Conservation (phyloP, 1,139 yeast genomes). For the Yamadazyma spencermartinsiae region DNA sequence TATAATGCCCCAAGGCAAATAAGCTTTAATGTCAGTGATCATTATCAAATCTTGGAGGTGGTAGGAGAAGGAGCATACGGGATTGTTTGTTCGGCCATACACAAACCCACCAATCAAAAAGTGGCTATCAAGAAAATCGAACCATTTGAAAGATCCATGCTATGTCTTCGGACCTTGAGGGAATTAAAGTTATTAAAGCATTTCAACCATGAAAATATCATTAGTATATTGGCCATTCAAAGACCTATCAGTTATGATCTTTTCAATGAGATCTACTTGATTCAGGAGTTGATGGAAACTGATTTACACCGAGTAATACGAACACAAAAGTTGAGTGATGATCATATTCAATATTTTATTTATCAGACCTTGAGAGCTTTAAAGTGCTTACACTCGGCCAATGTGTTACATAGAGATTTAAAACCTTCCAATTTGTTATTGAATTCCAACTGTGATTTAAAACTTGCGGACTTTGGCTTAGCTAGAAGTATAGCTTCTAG, state of each 20-base stretch:
- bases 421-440: constrained; percentile 87
- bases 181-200: constrained; percentile 87
- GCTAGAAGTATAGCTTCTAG: constrained; percentile 56
- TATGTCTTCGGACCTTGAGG: constrained; percentile 84
- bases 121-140: constrained; percentile 95
- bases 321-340: constrained; percentile 83
- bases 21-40: constrained; percentile 84
- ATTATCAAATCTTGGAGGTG: constrained; percentile 79
- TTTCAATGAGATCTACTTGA: constrained; percentile 84
- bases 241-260: constrained; percentile 74
- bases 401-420: constrained; percentile 88
- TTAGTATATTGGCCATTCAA: constrained; percentile 87
- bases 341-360: constrained; percentile 89
- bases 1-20: constrained; percentile 43
- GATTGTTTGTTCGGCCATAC: constrained; percentile 88
- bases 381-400: constrained; percentile 87
- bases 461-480: constrained; percentile 92
- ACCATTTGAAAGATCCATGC: constrained; percentile 91
- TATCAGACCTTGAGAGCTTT: constrained; percentile 90
- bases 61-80: constrained; percentile 99
- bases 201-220: constrained; percentile 88
- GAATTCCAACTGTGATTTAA: constrained; percentile 91
- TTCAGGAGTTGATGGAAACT: constrained; percentile 96
- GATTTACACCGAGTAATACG: constrained; percentile 89
- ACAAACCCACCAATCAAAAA: constrained; percentile 81